These are phyloP conservation scores for Ceratocystis cacaofunesta DNA, from an alignment of 2,329 filamentous ascomycete genomes.

Conservation along the genomic window DNA sequence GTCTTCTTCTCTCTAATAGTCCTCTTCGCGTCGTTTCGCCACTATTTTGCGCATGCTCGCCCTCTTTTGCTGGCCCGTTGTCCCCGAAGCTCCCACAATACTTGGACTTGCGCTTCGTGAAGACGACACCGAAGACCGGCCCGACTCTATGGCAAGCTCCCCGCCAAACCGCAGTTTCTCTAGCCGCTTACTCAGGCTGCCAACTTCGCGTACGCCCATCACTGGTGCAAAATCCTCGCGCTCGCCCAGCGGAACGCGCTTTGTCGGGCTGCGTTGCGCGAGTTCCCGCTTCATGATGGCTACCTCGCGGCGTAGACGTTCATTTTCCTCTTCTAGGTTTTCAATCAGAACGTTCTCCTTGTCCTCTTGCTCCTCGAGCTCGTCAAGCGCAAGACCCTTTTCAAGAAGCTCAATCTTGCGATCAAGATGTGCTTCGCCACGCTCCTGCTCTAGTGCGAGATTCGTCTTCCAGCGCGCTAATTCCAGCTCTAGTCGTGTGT, in stretches of 20 bases:
- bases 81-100: not conserved
- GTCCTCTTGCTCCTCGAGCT: constrained; percentile 33
- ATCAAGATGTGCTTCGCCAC: constrained; percentile 72
- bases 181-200: constrained; percentile 10
- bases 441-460: constrained; percentile 63
- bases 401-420: constrained; percentile 60
- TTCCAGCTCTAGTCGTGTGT: constrained; percentile 58
- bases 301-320: constrained; percentile 50
- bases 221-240: constrained; percentile 31
- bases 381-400: constrained; percentile 27
- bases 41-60: constrained; percentile 8
- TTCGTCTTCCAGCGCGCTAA: constrained; percentile 67
- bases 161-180: constrained; percentile 11
- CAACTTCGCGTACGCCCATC: constrained; percentile 8
- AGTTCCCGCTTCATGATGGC: constrained; percentile 52
- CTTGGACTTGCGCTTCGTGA: constrained; percentile 5
- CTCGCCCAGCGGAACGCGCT: constrained; percentile 40
- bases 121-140: not conserved
- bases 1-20: not conserved
- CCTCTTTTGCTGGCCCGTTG: not conserved
- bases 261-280: constrained; percentile 46
- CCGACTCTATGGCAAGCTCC: not conserved
- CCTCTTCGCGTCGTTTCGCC: constrained; percentile 6
- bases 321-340: constrained; percentile 56
- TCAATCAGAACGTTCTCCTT: constrained; percentile 44